phyloP scores from a whole-genome alignment of 768 basidiomycete species.

The Termitomyces sp. region DNA sequence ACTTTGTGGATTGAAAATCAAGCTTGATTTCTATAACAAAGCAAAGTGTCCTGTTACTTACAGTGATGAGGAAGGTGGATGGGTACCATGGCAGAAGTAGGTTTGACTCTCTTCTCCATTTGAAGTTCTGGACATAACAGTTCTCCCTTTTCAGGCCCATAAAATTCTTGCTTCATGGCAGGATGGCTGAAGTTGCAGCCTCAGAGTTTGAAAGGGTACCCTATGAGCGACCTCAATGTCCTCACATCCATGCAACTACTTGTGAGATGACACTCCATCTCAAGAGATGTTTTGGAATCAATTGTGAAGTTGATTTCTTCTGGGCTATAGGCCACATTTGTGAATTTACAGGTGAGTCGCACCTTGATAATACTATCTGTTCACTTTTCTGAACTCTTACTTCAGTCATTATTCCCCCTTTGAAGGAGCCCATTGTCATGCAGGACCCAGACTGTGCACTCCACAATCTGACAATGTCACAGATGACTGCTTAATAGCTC shows the following conservation, averaged over 20 bases:
- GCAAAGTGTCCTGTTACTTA: background rate
- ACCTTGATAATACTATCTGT: background rate
- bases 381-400: background rate
- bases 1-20: background rate
- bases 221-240: background rate
- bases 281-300: background rate
- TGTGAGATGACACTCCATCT: background rate
- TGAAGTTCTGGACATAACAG: background rate
- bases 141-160: background rate
- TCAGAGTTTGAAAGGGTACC: background rate
- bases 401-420: background rate
- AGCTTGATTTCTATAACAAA: background rate
- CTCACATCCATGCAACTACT: background rate
- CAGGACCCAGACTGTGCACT: background rate
- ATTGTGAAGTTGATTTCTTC: background rate
- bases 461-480: no score
- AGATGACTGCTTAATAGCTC: no score
- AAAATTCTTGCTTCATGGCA: background rate
- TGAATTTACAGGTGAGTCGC: background rate
- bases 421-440: background rate
- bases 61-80: background rate
- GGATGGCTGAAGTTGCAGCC: background rate
- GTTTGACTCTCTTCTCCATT: background rate
- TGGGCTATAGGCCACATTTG: background rate
- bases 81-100: background rate